Evolutionary conservation across 495 filamentous ascomycete genomes (phyloP).

Genomic region (Mycothermus thermophilus): DNA sequence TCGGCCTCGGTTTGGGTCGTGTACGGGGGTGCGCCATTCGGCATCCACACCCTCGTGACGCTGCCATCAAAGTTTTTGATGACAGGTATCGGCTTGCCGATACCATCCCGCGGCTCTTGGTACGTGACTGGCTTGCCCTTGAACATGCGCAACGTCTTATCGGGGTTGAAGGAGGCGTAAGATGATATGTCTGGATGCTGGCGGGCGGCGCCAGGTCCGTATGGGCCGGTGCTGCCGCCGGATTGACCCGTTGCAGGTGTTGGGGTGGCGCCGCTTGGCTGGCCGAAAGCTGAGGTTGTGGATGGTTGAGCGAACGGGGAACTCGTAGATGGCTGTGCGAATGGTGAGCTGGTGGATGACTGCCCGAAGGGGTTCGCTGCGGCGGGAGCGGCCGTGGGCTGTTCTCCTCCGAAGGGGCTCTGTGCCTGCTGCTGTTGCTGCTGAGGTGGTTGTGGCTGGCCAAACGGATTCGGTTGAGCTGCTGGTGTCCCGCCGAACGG

Average conservation of each 20-base stretch:
- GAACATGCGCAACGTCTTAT: conserved; percentile 25
- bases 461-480: conserved; percentile 4
- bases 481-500: conserved; percentile 1
- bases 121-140: conserved; percentile 30
- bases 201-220: conserved; percentile 25
- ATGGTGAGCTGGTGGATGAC: background rate
- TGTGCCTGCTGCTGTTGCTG: background rate
- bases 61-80: conserved; percentile 27
- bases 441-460: conserved; percentile 13
- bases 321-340: background rate
- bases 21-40: conserved; percentile 50
- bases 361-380: conserved; percentile 3
- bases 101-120: conserved; percentile 7
- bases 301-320: background rate
- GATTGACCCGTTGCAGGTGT: background rate
- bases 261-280: background rate
- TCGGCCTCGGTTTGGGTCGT: conserved; percentile 40
- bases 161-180: conserved; percentile 21
- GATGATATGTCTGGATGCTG: conserved; percentile 28
- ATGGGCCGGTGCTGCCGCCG: conserved; percentile 15
- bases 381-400: conserved; percentile 16
- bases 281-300: background rate
- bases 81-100: conserved; percentile 17
- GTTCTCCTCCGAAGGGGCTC: conserved; percentile 6
- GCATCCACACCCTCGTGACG: conserved; percentile 50